A percentile compares a stretch with the other conserved stretches of the same genome.
Conservation (phyloP, 371 early-diverging fungal species). For the Blyttiomyces sp. region DNA sequence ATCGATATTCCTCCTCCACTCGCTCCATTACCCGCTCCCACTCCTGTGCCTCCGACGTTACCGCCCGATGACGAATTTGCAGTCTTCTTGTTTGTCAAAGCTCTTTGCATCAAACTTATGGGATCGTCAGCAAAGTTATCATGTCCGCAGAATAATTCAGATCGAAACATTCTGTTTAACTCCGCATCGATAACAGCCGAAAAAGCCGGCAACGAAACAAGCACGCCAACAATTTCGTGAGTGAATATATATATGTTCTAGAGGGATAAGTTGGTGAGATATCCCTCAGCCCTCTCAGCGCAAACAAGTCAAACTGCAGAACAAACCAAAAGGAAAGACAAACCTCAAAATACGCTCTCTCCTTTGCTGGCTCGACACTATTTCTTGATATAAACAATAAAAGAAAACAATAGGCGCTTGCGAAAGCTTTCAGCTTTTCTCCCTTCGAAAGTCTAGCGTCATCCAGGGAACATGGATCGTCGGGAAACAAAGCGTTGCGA, state of each 20-base stretch:
- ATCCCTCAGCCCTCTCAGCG: too few relatives aligned
- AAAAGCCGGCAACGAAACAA: slow-evolving; percentile 20
- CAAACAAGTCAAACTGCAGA: too few relatives aligned
- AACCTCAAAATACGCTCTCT: slow-evolving; percentile 41
- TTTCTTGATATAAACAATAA: slow-evolving; percentile 27
- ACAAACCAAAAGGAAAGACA: neutral
- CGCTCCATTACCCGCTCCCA: too few relatives aligned
- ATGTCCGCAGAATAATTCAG: slow-evolving; percentile 29
- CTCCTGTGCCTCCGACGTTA: too few relatives aligned
- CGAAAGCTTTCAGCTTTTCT: slow-evolving; percentile 19
- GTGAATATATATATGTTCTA: slow-evolving; percentile 36
- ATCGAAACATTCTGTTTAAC: slow-evolving; percentile 40
- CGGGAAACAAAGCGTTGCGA: neutral
- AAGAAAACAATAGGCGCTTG: slow-evolving; percentile 37
- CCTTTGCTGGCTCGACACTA: slow-evolving; percentile 33
- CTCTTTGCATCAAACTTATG: neutral
- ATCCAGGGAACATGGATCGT: neutral
- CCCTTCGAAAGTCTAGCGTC: neutral
- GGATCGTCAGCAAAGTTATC: neutral
- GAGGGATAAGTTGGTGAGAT: neutral
- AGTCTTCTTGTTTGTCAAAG: too few relatives aligned
- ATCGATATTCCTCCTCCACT: too few relatives aligned
- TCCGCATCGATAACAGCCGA: slow-evolving; percentile 24
- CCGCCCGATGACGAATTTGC: too few relatives aligned
- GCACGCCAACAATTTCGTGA: slow-evolving; percentile 15